Percentiles rank a stretch among this genome's conserved stretches.
Conservation (phyloP, 2,329 filamentous ascomycete genomes). For the Phialophora tarda region DNA sequence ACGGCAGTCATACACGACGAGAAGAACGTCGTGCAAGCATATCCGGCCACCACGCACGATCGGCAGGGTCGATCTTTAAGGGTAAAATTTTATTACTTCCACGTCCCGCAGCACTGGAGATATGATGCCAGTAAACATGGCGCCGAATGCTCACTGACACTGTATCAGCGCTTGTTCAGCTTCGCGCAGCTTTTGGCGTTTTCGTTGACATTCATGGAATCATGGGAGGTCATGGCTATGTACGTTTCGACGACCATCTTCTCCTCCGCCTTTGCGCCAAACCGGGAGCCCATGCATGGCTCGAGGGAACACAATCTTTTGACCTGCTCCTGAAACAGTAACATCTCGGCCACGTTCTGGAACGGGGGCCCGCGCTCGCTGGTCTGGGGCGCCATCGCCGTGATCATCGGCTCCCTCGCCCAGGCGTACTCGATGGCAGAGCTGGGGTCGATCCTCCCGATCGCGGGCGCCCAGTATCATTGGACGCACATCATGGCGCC, state of each 20-base stretch:
- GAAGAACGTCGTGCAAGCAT: constrained; percentile 27
- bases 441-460: constrained; percentile 49
- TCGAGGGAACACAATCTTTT: neutral
- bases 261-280: too few species aligned
- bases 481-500: constrained; percentile 49
- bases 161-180: constrained; percentile 32
- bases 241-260: constrained; percentile 15
- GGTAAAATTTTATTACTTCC: constrained; percentile 8
- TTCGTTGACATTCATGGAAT: constrained; percentile 36
- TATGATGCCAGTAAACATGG: constrained; percentile 4
- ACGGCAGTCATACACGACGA: constrained; percentile 3
- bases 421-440: constrained; percentile 49
- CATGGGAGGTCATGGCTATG: constrained; percentile 37
- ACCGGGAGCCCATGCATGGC: too few species aligned
- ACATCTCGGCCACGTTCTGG: constrained; percentile 39
- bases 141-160: neutral
- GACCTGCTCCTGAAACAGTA: constrained; percentile 16
- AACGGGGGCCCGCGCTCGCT: constrained; percentile 46
- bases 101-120: too few species aligned
- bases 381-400: constrained; percentile 44
- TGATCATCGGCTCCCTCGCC: constrained; percentile 42
- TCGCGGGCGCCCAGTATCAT: constrained; percentile 53
- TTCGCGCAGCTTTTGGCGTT: constrained; percentile 37
- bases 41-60: constrained; percentile 15
- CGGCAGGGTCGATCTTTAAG: constrained; percentile 7